A percentile compares a stretch with the other conserved stretches of the same genome.
These are phyloP conservation scores for Candida morakotiae DNA, from an alignment of 805 yeast species.

Conservation along the genomic window DNA sequence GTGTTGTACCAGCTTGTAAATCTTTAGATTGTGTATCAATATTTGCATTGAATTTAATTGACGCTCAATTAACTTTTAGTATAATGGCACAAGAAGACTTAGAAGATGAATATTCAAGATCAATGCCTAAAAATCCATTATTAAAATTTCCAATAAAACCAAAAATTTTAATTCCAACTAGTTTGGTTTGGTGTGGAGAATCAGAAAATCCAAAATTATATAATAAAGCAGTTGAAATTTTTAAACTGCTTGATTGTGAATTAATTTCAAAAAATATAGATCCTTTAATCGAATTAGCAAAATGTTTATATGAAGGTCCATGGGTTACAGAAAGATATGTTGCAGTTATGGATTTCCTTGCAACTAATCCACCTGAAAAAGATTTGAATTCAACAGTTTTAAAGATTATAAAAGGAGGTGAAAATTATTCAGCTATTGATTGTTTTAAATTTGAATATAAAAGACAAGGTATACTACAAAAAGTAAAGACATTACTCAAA, in stretches of 20 bases:
- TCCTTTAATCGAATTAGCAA: conserved; percentile 76
- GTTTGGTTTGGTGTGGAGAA: conserved; percentile 79
- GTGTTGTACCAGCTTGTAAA: conserved; percentile 97
- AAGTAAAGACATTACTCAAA: conserved; percentile 49
- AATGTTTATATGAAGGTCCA: conserved; percentile 92
- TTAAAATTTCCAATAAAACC: conserved; percentile 56
- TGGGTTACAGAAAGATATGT: conserved; percentile 97
- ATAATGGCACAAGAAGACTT: conserved; percentile 70
- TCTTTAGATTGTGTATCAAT: conserved; percentile 90
- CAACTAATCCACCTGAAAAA: conserved; percentile 62
- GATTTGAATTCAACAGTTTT: conserved; percentile 82
- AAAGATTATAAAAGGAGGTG: conserved; percentile 74
- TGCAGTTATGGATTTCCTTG: conserved; percentile 71
- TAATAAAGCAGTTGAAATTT: conserved; percentile 50
- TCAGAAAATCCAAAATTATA: conserved; percentile 69
- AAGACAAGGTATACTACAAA: conserved; percentile 73
- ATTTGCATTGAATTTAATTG: conserved; percentile 71
- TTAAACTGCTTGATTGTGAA: conserved; percentile 45
- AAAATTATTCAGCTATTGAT: conserved; percentile 73
- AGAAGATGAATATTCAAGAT: conserved; percentile 76
- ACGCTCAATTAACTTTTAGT: conserved; percentile 76
- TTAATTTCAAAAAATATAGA: conserved; percentile 66
- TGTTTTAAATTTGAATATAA: conserved; percentile 83
- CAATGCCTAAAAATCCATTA: conserved; percentile 63
- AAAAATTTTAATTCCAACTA: conserved; percentile 71